These are phyloP conservation scores for Anthostomella pinea DNA, from an alignment of 2,329 filamentous ascomycete genomes.

Conservation along the genomic window DNA sequence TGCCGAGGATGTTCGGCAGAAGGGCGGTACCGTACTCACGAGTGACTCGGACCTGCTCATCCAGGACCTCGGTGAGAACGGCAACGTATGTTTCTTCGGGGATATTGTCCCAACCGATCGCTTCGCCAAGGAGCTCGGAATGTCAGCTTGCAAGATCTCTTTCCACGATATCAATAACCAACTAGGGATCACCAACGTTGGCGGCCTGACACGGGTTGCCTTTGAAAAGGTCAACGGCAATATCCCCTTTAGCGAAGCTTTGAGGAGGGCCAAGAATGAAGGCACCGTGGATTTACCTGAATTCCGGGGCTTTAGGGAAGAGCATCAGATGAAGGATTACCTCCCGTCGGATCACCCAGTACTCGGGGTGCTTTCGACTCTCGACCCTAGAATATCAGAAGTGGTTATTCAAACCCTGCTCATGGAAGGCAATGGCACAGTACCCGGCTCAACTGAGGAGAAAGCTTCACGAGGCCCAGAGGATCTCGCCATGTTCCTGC, in stretches of 20 bases:
- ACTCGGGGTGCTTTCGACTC: conserved; percentile 18
- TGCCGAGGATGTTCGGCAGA: conserved; percentile 57
- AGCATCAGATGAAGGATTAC: conserved; percentile 23
- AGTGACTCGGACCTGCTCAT: conserved; percentile 86
- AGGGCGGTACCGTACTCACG: conserved; percentile 63
- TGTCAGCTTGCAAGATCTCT: conserved; percentile 36
- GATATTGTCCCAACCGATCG: conserved; percentile 47
- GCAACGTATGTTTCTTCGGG: conserved; percentile 65
- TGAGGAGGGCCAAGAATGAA: conserved; percentile 22
- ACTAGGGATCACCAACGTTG: conserved; percentile 26
- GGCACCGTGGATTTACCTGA: conserved; percentile 25
- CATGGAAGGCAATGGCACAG: conserved; percentile 27
- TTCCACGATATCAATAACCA: conserved; percentile 23
- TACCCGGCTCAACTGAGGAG: conserved; percentile 13
- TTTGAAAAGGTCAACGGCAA: conserved; percentile 26
- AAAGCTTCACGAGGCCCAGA: conserved; percentile 23
- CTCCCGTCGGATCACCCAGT: conserved; percentile 25
- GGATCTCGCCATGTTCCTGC: conserved; percentile 36
- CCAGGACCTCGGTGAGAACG: conserved; percentile 62
- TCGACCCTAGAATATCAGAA: conserved; percentile 37
- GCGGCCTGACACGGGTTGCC: conserved; percentile 28
- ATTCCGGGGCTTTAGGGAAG: conserved; percentile 25
- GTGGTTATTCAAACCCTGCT: conserved; percentile 36
- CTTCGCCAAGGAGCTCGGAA: conserved; percentile 12
- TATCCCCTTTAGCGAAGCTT: conserved; percentile 18